Base-by-base conservation (phyloP, 2,329 filamentous ascomycete species). In the Diaporthe citriasiana region DNA sequence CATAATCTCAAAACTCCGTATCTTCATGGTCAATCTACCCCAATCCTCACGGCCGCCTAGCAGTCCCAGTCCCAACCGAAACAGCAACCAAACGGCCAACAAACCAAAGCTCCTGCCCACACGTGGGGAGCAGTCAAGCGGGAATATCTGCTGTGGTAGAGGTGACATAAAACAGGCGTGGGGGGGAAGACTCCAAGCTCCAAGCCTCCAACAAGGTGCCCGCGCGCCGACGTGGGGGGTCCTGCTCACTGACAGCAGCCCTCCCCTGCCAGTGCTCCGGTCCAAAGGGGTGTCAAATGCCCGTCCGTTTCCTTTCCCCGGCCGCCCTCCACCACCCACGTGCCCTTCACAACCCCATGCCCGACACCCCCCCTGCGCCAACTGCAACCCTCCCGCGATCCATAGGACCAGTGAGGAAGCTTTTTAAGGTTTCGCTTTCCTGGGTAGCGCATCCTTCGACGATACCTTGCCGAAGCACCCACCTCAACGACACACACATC, bases 321-420 rank as follows among this genome's bases (percentile, higher is more conserved):
- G 57, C 57, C 7, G 22, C 25, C 40, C 17, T 33, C 25, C 40
- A 42, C 25, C 59, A 66, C n/a, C 63, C 63, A 68, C 63, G 63
- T 66, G 63, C 63, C 63, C 13, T 17, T 22, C 57, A 27, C 55
- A 27, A 19, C 27, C 42, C 60, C 27, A 19, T 25, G 42, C 42
- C 42, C 9, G n/a, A 3, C 42, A 50, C 22, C 45, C 47, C 63
- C 63, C 63, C 47, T 38, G 45, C 30, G 45, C 63, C 63, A 22
- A 51, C 45, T 68, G 63, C 63, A 68, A 68, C 63, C 60, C 33
- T 53, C 47, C 63, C 47, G 47, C 33, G 30, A 51, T 27, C 22
- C 47, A 19, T 25, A 15, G 63, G 33, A 22, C 47, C 33, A 68
- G 47, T 40, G 47, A 51, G 30, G 47, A 53, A 35, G 47, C 33